phyloP scores from a whole-genome alignment of 2,329 filamentous ascomycete species.

The Penicillium olsonii region DNA sequence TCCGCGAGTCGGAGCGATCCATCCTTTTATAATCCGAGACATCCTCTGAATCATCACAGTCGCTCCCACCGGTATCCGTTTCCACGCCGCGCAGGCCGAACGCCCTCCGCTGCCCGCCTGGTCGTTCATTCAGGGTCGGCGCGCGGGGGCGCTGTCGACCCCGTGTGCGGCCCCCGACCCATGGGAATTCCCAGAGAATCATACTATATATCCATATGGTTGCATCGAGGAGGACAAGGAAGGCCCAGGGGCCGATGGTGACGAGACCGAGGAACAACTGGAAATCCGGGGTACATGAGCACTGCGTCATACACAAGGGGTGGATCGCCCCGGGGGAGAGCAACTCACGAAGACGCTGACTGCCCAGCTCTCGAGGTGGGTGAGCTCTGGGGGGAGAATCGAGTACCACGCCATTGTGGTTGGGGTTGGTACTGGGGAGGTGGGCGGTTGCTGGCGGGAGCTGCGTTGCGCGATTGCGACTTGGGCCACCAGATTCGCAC shows the following conservation, averaged over 20 bases:
- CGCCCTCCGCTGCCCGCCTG: constrained; percentile 47
- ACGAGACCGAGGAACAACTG: constrained; percentile 63
- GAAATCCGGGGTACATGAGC: constrained; percentile 1
- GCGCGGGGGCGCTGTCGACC: constrained; percentile 62
- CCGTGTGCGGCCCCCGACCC: constrained; percentile 61
- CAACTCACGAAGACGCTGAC: constrained; percentile 62
- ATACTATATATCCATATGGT: constrained; percentile 63
- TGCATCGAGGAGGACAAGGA: constrained; percentile 65
- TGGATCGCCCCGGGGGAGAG: neutral
- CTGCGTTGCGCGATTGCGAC: neutral
- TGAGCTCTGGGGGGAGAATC: constrained; percentile 61
- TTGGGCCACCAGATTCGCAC: neutral
- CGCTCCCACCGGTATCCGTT: constrained; percentile 14
- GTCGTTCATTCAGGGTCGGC: constrained; percentile 61
- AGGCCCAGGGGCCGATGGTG: constrained; percentile 63
- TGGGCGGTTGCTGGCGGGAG: constrained; percentile 7
- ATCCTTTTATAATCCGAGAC: neutral
- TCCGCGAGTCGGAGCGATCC: neutral
- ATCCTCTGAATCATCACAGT: neutral
- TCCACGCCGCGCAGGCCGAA: constrained; percentile 30
- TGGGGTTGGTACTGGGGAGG: constrained; percentile 1
- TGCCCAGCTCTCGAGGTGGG: constrained; percentile 62
- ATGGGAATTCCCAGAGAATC: constrained; percentile 59
- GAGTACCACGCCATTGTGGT: constrained; percentile 64
- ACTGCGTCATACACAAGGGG: constrained; percentile 4